phyloP scores from a whole-genome alignment of 2,329 filamentous ascomycete species.

The Botrytis byssoidea region DNA sequence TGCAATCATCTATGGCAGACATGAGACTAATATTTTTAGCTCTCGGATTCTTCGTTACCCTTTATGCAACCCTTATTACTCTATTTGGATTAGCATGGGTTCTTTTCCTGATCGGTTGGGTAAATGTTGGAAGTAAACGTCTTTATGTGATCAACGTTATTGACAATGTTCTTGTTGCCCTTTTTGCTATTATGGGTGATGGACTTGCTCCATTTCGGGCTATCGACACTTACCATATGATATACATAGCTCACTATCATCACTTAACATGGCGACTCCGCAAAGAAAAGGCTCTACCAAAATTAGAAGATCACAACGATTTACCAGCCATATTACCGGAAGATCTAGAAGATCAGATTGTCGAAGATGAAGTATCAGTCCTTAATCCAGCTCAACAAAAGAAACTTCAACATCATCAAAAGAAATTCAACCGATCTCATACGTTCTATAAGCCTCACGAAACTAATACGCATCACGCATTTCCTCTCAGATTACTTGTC shows the following conservation, averaged over 20 bases:
- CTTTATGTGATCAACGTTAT: conserved; percentile 68
- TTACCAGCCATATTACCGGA: conserved; percentile 44
- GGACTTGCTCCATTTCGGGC: conserved; percentile 72
- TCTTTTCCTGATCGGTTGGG: conserved; percentile 87
- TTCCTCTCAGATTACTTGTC: conserved; percentile 71
- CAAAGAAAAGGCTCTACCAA: conserved; percentile 54
- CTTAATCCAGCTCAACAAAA: conserved; percentile 65
- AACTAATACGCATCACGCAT: conserved; percentile 76
- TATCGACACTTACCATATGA: conserved; percentile 84
- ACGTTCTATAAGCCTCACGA: conserved; percentile 90
- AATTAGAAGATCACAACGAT: conserved; percentile 60
- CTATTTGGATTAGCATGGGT: conserved; percentile 86
- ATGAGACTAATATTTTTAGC: conserved; percentile 44
- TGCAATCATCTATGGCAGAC: conserved; percentile 11
- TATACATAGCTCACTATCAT: conserved; percentile 60
- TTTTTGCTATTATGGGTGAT: conserved; percentile 70
- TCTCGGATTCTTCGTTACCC: conserved; percentile 77
- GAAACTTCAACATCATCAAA: conserved; percentile 72
- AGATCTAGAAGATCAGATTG: conserved; percentile 35
- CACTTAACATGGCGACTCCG: conserved; percentile 60
- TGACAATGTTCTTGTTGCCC: conserved; percentile 67
- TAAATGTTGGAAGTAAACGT: conserved; percentile 73
- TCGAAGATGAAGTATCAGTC: conserved; percentile 54
- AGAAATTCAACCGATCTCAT: conserved; percentile 77
- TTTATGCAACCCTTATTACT: conserved; percentile 81